These are phyloP conservation scores for Aspergillus udagawae DNA, from an alignment of 2,329 filamentous ascomycete genomes.

Conservation along the genomic window DNA sequence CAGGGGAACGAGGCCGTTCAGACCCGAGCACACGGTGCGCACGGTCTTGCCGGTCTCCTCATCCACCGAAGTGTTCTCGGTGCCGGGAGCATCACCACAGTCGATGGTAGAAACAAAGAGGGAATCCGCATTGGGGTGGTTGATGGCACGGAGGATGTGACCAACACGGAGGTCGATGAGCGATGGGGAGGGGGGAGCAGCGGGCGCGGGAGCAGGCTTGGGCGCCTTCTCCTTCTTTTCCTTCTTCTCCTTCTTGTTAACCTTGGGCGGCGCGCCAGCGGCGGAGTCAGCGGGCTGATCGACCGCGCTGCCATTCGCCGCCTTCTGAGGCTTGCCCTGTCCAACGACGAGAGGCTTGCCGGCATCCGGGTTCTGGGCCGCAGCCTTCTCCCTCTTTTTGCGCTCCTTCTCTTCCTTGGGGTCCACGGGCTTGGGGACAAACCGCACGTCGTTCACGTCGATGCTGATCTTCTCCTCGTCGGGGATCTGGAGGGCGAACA, in stretches of 20 bases:
- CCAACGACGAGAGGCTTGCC: slow-evolving; percentile 37
- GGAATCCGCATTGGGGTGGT: slow-evolving; percentile 94
- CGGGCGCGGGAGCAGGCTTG: slow-evolving; percentile 64
- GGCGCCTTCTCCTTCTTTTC: slow-evolving; percentile 78
- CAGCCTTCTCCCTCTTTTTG: slow-evolving; percentile 87
- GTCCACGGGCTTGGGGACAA: slow-evolving; percentile 83
- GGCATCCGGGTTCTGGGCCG: slow-evolving; percentile 30
- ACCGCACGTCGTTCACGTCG: slow-evolving; percentile 74
- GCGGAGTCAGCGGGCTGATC: slow-evolving; percentile 45
- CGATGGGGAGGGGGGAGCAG: slow-evolving; percentile 73
- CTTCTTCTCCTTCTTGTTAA: slow-evolving; percentile 52
- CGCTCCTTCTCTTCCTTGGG: slow-evolving; percentile 94
- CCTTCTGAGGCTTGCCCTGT: slow-evolving; percentile 31
- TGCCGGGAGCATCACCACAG: slow-evolving; percentile 80
- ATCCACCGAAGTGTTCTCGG: slow-evolving; percentile 71
- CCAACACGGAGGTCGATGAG: slow-evolving; percentile 95
- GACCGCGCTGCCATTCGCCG: slow-evolving; percentile 50
- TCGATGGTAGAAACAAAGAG: slow-evolving; percentile 94
- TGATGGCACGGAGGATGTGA: slow-evolving; percentile 92
- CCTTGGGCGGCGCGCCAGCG: slow-evolving; percentile 40
- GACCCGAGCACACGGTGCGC: slow-evolving; percentile 92
- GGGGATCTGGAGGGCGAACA: slow-evolving; percentile 65
- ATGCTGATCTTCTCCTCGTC: slow-evolving; percentile 73
- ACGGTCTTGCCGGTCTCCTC: slow-evolving; percentile 89
- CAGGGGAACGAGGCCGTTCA: slow-evolving; percentile 87